Evolutionary conservation across 2,329 filamentous ascomycete genomes (phyloP).

Genomic region (Dactylonectria macrodidyma): DNA sequence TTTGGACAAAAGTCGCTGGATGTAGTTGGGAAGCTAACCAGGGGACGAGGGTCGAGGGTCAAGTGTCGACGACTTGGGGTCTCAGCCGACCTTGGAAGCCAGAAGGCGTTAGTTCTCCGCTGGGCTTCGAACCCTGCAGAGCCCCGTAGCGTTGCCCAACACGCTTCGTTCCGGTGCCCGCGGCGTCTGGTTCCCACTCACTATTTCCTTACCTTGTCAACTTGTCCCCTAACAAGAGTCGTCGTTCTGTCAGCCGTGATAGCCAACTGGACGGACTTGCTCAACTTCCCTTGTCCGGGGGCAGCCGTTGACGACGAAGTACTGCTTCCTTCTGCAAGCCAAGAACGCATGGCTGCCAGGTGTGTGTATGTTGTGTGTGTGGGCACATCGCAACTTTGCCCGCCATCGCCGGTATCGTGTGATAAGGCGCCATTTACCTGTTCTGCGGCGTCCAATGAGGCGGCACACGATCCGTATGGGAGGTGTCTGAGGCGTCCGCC

Average conservation of each 20-base stretch:
- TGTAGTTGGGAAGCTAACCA: slow-evolving; percentile 19
- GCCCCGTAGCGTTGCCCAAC: slow-evolving; percentile 31
- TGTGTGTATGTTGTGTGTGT: not conserved
- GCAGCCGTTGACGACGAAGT: too few relatives aligned
- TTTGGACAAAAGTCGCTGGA: slow-evolving; percentile 12
- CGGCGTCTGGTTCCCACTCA: slow-evolving; percentile 19
- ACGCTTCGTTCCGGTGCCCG: slow-evolving; percentile 21
- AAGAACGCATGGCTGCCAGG: slow-evolving; percentile 2
- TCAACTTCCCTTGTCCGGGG: slow-evolving; percentile 16
- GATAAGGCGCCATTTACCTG: slow-evolving; percentile 21
- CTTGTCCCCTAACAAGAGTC: not conserved
- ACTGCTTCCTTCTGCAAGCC: not conserved
- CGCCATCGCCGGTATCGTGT: slow-evolving; percentile 20
- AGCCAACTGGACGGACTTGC: not conserved
- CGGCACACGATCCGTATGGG: not conserved
- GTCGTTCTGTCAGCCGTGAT: not conserved
- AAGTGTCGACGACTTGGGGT: slow-evolving; percentile 14
- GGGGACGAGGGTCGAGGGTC: slow-evolving; percentile 21
- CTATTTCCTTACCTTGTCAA: slow-evolving; percentile 1
- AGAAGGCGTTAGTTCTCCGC: slow-evolving; percentile 43
- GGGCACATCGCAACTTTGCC: not conserved
- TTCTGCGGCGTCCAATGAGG: slow-evolving; percentile 17
- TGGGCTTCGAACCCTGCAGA: slow-evolving; percentile 37
- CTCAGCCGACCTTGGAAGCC: slow-evolving; percentile 33
- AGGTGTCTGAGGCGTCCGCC: not conserved